Evolutionary conservation across 2,329 filamentous ascomycete species (phyloP).

Genomic region (Curvularia sp.): DNA sequence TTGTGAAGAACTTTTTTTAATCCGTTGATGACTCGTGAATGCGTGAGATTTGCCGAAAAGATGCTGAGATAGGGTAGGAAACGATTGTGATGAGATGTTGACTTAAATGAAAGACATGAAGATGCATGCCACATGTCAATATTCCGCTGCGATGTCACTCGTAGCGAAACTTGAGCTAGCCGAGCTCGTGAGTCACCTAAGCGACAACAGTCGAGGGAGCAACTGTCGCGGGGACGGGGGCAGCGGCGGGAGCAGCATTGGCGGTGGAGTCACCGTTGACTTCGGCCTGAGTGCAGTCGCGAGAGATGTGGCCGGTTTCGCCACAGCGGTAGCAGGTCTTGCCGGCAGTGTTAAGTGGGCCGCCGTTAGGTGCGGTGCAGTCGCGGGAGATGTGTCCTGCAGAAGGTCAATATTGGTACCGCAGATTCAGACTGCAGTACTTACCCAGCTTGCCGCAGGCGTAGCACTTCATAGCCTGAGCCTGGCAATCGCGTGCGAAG

Average conservation of each 20-base stretch:
- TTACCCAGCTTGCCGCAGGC: conserved; percentile 82
- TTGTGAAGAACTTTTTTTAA: conserved; percentile 50
- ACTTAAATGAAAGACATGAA: conserved; percentile 23
- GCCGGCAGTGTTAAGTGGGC: conserved; percentile 90
- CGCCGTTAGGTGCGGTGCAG: conserved; percentile 96
- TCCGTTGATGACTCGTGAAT: conserved; percentile 47
- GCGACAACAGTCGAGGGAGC: conserved; percentile 53
- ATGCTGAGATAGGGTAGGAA: conserved; percentile 42
- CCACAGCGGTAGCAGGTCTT: conserved; percentile 99
- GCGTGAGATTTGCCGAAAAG: conserved; percentile 46
- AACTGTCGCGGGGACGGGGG: conserved; percentile 45
- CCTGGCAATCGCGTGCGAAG: conserved; percentile 97
- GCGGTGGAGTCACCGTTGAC: conserved; percentile 53
- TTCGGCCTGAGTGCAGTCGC: conserved; percentile 85
- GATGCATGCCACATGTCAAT: conserved; percentile 16
- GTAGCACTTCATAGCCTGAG: conserved; percentile 98
- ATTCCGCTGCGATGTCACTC: conserved; percentile 31
- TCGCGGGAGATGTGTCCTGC: conserved; percentile 87
- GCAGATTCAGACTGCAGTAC: neutral
- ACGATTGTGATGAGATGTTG: conserved; percentile 40
- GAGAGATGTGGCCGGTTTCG: conserved; percentile 93
- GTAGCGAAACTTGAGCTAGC: conserved; percentile 9
- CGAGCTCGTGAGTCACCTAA: conserved; percentile 28
- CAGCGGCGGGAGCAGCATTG: conserved; percentile 34
- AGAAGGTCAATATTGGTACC: conserved; percentile 11